A percentile compares a stretch with the other conserved stretches of the same genome.
These are phyloP conservation scores for Calonectria hawksworthii DNA, from an alignment of 2,329 filamentous ascomycete species.

Conservation along the genomic window DNA sequence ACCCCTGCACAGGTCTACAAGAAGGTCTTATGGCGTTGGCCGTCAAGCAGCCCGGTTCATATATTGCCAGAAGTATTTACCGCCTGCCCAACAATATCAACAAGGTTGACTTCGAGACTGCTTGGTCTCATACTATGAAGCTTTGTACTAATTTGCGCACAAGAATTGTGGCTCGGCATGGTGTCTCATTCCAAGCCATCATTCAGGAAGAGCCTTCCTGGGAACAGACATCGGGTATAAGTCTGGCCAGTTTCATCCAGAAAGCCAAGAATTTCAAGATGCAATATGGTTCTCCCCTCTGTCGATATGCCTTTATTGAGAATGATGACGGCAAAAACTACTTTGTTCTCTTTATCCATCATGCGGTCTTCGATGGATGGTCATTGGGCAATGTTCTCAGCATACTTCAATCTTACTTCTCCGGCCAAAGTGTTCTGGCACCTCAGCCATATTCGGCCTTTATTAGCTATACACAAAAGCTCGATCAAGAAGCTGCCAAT, in stretches of 20 bases:
- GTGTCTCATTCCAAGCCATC: neutral
- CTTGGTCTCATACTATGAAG: neutral
- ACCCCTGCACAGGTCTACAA: neutral
- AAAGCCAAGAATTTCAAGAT: neutral
- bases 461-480: neutral
- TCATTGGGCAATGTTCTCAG: neutral
- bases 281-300: neutral
- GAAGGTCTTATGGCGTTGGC: neutral
- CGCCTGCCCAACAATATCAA: neutral
- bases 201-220: neutral
- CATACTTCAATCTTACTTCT: neutral
- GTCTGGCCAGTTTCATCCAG: neutral
- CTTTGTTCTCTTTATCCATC: neutral
- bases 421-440: neutral
- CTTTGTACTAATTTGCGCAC: neutral
- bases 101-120: neutral
- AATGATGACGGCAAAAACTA: neutral
- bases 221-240: neutral
- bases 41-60: neutral
- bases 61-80: neutral
- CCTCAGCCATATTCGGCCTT: neutral
- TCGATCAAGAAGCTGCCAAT: neutral
- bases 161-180: neutral
- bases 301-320: neutral
- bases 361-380: neutral